These are phyloP conservation scores for Elaeis guineensis DNA, from an alignment of 176 grass and related monocot genomes.

Conservation along the genomic window DNA sequence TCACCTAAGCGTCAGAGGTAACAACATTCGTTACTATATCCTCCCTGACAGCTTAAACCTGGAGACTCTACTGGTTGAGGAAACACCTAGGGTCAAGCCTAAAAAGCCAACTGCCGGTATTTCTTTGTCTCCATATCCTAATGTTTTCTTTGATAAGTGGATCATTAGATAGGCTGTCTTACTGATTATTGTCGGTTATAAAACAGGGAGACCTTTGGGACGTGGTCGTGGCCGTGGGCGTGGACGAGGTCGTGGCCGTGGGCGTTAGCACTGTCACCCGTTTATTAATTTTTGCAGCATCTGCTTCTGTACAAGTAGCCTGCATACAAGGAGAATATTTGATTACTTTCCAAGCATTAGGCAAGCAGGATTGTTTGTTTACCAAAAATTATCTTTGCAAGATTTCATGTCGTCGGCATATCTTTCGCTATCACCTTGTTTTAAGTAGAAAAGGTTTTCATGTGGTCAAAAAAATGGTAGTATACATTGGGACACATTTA, in stretches of 20 bases:
- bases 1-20: slow-evolving; percentile 84
- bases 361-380: too few species aligned
- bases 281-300: slow-evolving; percentile 15
- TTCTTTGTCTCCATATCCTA: background rate
- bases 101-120: slow-evolving; percentile 79
- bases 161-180: background rate
- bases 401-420: too few species aligned
- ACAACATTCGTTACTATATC: slow-evolving; percentile 92
- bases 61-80: slow-evolving; percentile 84
- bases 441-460: too few species aligned
- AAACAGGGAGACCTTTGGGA: slow-evolving; percentile 63
- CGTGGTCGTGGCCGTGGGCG: slow-evolving; percentile 73
- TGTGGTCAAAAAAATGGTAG: too few species aligned
- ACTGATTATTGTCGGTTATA: background rate
- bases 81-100: slow-evolving; percentile 72
- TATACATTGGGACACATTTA: too few species aligned
- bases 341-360: too few species aligned
- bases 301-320: slow-evolving; percentile 13
- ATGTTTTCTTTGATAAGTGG: background rate
- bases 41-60: slow-evolving; percentile 92
- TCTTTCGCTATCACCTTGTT: too few species aligned
- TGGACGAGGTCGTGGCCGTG: slow-evolving; percentile 61
- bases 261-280: slow-evolving; percentile 32
- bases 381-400: too few species aligned
- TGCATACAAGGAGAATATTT: slow-evolving; percentile 1